Base-by-base conservation (phyloP, 176 grass and related monocot genomes). In the Aegilops tauschii region DNA sequence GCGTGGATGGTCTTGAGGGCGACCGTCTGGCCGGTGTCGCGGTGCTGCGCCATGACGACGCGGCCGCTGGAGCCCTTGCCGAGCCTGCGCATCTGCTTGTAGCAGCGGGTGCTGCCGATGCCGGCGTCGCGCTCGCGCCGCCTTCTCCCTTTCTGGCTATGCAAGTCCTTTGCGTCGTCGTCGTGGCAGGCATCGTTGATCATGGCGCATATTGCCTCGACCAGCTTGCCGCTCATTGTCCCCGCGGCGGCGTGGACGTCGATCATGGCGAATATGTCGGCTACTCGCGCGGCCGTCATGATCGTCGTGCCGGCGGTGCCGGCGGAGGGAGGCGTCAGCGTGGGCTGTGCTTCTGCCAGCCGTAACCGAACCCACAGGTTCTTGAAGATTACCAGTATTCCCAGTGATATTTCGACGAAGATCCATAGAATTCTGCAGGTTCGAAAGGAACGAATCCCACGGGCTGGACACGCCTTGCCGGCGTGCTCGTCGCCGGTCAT, bases 21-120 rank as follows among this genome's bases (percentile, higher is more conserved):
- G 37, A 92, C 73, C 30, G 54, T 76, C 76, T 80, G 52, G 34
- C 87, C 83, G n/a, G 90, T 92, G 63, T 8, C 3, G 65, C 64
- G 73, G 80, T 67, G 49, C 36, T 31, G 13, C 6, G 73, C 86
- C 80, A 78, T 70, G 64, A 83, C 37, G 36, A 88, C 80, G 63
- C 29, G 61, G 86, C 80, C 86, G 37, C 18, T 69, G 10, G 20
- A 1, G 29, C 86, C 80, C 1, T 4, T 35, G 64, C 49, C 63
- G 73, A 88, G 58, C 73, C n/a, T 68, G 0, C 21, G 66, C 16
- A 78, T 71, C 73, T 78, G 73, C 50, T 47, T 69, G 73, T 88
- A 78, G 49, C 28, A 13, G 36, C 36, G 49, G 35, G 21, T 88
- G 86, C 50, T 88, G 73, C 77, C 49, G 35, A 83, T 50, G 20